phyloP scores from a whole-genome alignment of 495 filamentous ascomycete genomes.

The Lepraria neglecta region DNA sequence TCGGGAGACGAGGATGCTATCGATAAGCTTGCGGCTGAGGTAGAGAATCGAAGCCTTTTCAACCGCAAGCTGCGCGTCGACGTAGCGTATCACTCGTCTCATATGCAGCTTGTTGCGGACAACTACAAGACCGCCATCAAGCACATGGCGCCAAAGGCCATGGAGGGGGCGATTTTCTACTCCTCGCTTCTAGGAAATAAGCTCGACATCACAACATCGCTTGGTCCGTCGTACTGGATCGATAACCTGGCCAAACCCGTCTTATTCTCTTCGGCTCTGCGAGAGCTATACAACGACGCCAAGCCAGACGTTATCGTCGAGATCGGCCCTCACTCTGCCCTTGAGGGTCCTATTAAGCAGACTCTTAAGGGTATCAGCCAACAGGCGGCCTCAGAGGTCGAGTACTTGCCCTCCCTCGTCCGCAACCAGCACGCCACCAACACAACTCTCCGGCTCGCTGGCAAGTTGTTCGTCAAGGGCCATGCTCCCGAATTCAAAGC shows the following conservation, averaged over 20 bases:
- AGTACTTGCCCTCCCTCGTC: conserved; percentile 35
- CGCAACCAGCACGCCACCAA: conserved; percentile 34
- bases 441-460: conserved; percentile 34
- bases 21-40: conserved; percentile 29
- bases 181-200: too few relatives aligned
- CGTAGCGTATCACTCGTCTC: conserved; percentile 42
- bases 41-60: conserved; percentile 34
- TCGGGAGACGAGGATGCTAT: conserved; percentile 32
- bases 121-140: conserved; percentile 30
- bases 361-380: conserved; percentile 28
- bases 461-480: conserved; percentile 36
- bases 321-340: conserved; percentile 44
- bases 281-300: not conserved
- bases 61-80: conserved; percentile 38
- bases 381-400: too few relatives aligned
- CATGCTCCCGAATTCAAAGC: conserved; percentile 29
- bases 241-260: conserved; percentile 40
- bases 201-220: conserved; percentile 28
- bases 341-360: conserved; percentile 42
- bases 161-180: conserved; percentile 30
- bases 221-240: conserved; percentile 38
- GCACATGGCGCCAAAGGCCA: conserved; percentile 32
- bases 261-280: conserved; percentile 34
- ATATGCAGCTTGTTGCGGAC: conserved; percentile 36
- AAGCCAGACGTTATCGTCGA: conserved; percentile 40